A percentile compares a stretch with the other conserved stretches of the same genome.
These are phyloP conservation scores for Phylloporus arenicola DNA, from an alignment of 768 basidiomycete genomes.

Conservation along the genomic window DNA sequence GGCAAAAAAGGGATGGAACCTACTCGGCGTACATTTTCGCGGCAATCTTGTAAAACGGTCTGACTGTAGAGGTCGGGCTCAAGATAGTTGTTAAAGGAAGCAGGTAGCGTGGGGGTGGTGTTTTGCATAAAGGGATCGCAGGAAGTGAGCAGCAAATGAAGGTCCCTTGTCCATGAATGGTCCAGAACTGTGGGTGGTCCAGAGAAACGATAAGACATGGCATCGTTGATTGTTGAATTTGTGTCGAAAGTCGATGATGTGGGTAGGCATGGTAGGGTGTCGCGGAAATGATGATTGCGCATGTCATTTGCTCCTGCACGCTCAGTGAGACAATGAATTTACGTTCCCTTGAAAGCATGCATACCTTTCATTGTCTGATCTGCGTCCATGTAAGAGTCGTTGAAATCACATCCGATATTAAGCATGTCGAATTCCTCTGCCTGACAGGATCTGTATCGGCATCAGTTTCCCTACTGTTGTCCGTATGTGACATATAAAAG, in stretches of 20 bases:
- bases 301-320: not conserved
- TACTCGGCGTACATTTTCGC: not conserved
- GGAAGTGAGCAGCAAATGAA: not conserved
- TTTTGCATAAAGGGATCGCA: not conserved
- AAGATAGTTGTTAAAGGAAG: not conserved
- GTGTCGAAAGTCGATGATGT: too few relatives aligned
- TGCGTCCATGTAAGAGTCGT: not conserved
- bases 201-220: not conserved
- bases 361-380: conserved; percentile 1
- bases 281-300: not conserved
- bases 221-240: not conserved
- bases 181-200: too few relatives aligned
- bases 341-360: not conserved
- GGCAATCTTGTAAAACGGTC: not conserved
- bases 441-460: not conserved
- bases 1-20: not conserved
- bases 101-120: too few relatives aligned
- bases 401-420: not conserved
- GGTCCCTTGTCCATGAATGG: not conserved
- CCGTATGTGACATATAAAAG: not conserved
- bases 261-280: not conserved
- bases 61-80: not conserved
- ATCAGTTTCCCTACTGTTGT: not conserved
- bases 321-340: not conserved
- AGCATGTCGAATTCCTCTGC: not conserved